Conservation (phyloP, 257 asterid genomes). For the Solanum sejunctum region DNA sequence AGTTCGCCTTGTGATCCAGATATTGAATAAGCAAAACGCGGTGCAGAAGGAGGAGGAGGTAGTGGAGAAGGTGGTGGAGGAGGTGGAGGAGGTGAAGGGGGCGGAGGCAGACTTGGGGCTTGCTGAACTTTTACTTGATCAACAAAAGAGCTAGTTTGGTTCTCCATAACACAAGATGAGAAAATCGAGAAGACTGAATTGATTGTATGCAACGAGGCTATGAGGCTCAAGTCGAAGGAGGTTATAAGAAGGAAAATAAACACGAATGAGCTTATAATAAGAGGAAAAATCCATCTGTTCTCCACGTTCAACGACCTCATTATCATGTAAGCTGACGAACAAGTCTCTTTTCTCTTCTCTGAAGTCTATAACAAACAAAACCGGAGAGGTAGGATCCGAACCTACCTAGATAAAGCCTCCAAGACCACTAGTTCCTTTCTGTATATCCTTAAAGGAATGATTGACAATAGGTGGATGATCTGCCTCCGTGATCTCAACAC, state of each 20-base stretch:
- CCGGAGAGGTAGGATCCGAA: background rate
- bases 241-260: slow-evolving; percentile 26
- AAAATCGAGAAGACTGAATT: slow-evolving; percentile 29
- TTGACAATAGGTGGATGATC: background rate
- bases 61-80: slow-evolving; percentile 13
- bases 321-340: background rate
- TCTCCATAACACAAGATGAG: slow-evolving; percentile 9
- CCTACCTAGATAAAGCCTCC: background rate
- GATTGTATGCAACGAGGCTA: slow-evolving; percentile 22
- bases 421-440: background rate
- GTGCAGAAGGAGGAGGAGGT: slow-evolving; percentile 19
- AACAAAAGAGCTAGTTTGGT: slow-evolving; percentile 15
- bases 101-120: slow-evolving; percentile 8
- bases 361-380: background rate
- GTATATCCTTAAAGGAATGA: background rate
- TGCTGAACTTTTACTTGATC: slow-evolving; percentile 21
- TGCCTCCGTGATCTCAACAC: background rate
- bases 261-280: slow-evolving; percentile 20
- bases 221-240: slow-evolving; percentile 28
- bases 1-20: slow-evolving; percentile 35
- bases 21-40: slow-evolving; percentile 37
- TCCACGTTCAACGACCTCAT: slow-evolving; percentile 33
- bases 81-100: slow-evolving; percentile 13
- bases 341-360: background rate
- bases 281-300: slow-evolving; percentile 46